Evolutionary conservation across 225 moss, liverwort and hornwort genomes (phyloP), one percentile per base, ranked within the genome.

Genomic region (Polytrichum commune): DNA sequence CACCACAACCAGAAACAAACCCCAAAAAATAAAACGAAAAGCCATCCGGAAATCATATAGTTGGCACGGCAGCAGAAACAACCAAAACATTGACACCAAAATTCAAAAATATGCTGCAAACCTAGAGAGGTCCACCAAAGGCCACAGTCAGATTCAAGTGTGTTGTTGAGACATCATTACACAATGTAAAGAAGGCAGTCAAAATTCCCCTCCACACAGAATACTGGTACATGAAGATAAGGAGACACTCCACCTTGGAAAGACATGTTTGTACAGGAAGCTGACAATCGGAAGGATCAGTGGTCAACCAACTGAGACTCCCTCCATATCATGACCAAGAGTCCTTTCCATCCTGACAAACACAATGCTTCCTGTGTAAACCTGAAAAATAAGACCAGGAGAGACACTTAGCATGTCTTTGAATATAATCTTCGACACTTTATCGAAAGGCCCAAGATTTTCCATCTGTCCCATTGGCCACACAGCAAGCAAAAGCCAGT

Each of bases 221-320:
- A 75, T 80, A 76, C 56, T 80, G 80, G 33, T 73, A 76, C 75
- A 72, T 29, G 65, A 64, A 70, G 54, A 38, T 75, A 60, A 57
- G 35, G 53, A 70, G 65, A 78, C 72, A 27, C 53, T 67, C 64
- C 75, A 62, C 83, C 80, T 75, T 62, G 19, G 69, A 57, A 56
- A 68, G 68, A 80, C 80, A 73, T 70, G 80, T 76, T 76, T 78
- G 78, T 76, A 86, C 86, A 78, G 74, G 58, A 75, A 72, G 19
- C 35, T 64, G 70, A 19, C 20, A 56, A 55, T 62, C 65, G 19
- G 68, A 65, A 78, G 46, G 61, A 24, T 76, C 64, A 16, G 19
- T n/a, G 33, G 72, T 65, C 60, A 19, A 4, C 5, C 30, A 8
- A 66, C 29, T 60, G 13, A 32, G 69, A 2, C 63, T 79, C 68